These are phyloP conservation scores for Leishmania aethiopica DNA, from an alignment of 208 protist genomes.

Conservation along the genomic window DNA sequence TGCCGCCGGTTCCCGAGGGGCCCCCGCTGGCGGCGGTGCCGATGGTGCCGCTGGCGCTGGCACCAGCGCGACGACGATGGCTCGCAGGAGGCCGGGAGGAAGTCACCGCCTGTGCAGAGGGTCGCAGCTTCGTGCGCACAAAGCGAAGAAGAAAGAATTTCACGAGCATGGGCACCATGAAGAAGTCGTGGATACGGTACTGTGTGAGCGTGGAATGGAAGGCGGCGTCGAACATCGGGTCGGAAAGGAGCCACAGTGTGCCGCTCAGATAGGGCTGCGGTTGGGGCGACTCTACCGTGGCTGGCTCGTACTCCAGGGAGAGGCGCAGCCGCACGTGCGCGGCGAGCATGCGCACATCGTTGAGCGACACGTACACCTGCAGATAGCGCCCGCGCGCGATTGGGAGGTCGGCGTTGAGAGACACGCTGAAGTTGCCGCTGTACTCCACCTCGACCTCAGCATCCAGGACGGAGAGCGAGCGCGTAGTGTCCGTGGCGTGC, in stretches of 20 bases:
- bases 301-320: conserved; percentile 59
- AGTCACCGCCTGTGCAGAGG: conserved; percentile 1
- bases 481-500: conserved; percentile 24
- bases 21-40: not conserved
- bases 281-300: conserved; percentile 68
- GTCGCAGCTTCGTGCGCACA: conserved; percentile 44
- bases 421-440: conserved; percentile 62
- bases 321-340: conserved; percentile 59
- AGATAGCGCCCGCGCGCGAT: conserved; percentile 73
- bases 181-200: conserved; percentile 69
- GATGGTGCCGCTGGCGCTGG: not conserved
- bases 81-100: conserved; percentile 4
- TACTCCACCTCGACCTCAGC: conserved; percentile 85
- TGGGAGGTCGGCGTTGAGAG: conserved; percentile 68
- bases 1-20: not conserved
- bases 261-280: conserved; percentile 63
- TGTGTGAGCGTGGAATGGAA: conserved; percentile 67
- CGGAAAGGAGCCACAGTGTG: conserved; percentile 81
- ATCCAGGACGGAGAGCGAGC: conserved; percentile 51
- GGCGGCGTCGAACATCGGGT: conserved; percentile 78
- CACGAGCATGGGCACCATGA: conserved; percentile 60
- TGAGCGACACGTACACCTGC: conserved; percentile 68
- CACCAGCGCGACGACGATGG: conserved; percentile 14
- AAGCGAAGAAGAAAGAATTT: conserved; percentile 78
- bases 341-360: conserved; percentile 48